These are phyloP conservation scores for Datisca glomerata DNA, from an alignment of 306 rosid genomes.

Conservation along the genomic window DNA sequence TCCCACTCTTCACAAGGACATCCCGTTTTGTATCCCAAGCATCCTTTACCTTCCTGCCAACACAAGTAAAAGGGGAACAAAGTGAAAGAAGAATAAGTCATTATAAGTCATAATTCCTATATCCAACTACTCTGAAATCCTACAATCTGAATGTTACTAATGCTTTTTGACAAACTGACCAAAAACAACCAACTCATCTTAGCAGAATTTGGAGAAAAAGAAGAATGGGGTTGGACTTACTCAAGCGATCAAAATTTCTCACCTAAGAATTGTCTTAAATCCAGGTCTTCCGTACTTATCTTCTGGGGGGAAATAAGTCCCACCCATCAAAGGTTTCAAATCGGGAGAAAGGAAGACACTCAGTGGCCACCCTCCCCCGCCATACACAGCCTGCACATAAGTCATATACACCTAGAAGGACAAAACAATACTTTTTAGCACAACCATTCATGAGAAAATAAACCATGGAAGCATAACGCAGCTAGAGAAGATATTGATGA, in stretches of 20 bases:
- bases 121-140: conserved; percentile 5
- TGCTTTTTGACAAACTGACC: too few relatives aligned
- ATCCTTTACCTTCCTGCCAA: conserved; percentile 74
- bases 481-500: too few relatives aligned
- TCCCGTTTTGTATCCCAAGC: conserved; percentile 76
- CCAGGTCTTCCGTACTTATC: conserved; percentile 89
- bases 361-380: conserved; percentile 99
- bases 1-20: conserved; percentile 71
- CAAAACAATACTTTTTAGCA: conserved; percentile 4
- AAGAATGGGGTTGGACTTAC: too few relatives aligned
- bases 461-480: too few relatives aligned
- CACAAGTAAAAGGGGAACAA: conserved; percentile 7
- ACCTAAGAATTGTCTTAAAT: conserved; percentile 79
- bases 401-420: conserved; percentile 82
- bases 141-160: too few relatives aligned
- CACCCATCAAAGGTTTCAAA: conserved; percentile 96
- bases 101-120: conserved; percentile 4
- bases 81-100: conserved; percentile 3
- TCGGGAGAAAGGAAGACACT: conserved; percentile 85
- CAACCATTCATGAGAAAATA: too few relatives aligned
- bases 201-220: too few relatives aligned
- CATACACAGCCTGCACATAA: conserved; percentile 89
- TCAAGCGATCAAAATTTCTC: conserved; percentile 11
- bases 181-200: too few relatives aligned
- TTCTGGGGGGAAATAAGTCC: conserved; percentile 90